Evolutionary conservation across 2,329 filamentous ascomycete species (phyloP).

Genomic region (Parascedosporium putredinis): DNA sequence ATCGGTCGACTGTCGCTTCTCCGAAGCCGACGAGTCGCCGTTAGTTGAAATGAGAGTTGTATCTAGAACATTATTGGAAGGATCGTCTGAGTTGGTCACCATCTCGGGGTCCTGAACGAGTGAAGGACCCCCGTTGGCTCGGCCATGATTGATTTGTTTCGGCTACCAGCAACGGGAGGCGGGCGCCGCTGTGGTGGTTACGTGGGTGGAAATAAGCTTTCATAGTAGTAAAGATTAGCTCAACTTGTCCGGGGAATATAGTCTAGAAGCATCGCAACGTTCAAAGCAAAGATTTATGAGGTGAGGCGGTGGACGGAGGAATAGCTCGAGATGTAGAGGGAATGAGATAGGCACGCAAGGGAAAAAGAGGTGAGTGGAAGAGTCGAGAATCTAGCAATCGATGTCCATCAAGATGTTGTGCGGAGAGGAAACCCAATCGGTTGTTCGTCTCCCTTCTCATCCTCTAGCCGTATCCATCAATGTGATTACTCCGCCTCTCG

Average conservation of each 20-base stretch:
- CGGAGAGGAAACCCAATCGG: neutral
- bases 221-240: neutral
- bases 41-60: neutral
- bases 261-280: too few species aligned
- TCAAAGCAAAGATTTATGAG: too few species aligned
- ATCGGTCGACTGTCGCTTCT: conserved; percentile 4
- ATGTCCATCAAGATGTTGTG: conserved; percentile 1
- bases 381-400: neutral
- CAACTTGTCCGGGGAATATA: neutral
- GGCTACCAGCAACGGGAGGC: neutral
- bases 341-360: too few species aligned
- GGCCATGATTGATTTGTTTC: conserved; percentile 32
- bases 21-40: neutral
- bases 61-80: conserved; percentile 18
- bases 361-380: too few species aligned
- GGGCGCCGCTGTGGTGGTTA: conserved; percentile 1
- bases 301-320: too few species aligned
- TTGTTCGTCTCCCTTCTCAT: too few species aligned
- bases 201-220: neutral
- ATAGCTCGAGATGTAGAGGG: too few species aligned
- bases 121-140: conserved; percentile 35
- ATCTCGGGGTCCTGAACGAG: conserved; percentile 34
- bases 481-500: too few species aligned
- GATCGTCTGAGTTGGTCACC: conserved; percentile 21
- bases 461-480: too few species aligned